These are phyloP conservation scores for Hanseniaspora lachancei DNA, from an alignment of 805 yeast species.

Conservation along the genomic window DNA sequence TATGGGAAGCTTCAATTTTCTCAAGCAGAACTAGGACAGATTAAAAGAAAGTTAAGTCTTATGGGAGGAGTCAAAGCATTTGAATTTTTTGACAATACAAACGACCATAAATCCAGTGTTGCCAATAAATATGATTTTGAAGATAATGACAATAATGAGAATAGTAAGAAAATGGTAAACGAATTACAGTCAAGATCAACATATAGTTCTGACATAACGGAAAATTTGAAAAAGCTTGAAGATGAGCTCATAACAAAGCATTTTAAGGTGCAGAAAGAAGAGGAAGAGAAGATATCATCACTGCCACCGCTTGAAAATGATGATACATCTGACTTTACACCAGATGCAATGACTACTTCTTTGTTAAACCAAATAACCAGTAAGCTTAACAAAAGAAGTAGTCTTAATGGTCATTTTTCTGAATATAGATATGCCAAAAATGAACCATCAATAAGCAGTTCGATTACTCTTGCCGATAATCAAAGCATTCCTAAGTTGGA, in stretches of 20 bases:
- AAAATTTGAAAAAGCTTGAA: neutral
- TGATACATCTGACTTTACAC: neutral
- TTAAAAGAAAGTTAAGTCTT: conserved; percentile 37
- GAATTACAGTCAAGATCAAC: neutral
- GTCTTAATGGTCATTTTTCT: neutral
- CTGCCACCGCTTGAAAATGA: neutral
- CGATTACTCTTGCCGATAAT: neutral
- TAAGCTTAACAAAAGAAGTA: neutral
- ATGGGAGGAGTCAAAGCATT: conserved; percentile 71
- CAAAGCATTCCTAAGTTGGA: neutral
- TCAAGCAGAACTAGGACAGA: conserved; percentile 52
- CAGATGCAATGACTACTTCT: conserved; percentile 3
- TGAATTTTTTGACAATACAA: conserved; percentile 36
- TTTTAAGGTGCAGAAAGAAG: neutral
- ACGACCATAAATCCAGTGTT: conserved; percentile 22
- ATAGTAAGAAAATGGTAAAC: neutral
- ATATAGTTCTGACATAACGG: neutral
- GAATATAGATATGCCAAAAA: neutral
- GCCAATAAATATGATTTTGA: conserved; percentile 15
- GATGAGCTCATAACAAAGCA: neutral
- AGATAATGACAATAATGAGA: conserved; percentile 14
- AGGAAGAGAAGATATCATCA: neutral
- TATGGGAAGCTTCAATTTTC: conserved; percentile 48
- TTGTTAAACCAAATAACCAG: neutral
- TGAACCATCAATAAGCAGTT: neutral